Evolutionary conservation across 768 basidiomycete species (phyloP).

Genomic region (Termitomyces sp.): DNA sequence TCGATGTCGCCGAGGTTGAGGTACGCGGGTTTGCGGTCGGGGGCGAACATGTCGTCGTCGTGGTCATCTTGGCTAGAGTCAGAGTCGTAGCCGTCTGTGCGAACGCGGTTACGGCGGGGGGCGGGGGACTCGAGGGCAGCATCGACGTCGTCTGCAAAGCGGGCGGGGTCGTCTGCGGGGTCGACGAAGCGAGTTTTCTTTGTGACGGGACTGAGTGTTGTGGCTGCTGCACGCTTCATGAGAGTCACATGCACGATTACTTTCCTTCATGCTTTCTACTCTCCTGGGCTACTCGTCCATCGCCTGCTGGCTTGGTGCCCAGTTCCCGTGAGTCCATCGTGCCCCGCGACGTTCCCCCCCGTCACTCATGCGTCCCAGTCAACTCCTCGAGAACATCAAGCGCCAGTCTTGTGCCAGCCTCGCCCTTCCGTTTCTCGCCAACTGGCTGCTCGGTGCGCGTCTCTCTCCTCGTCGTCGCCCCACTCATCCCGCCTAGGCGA

Average conservation of each 20-base stretch:
- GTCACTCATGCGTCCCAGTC: constrained; percentile 42
- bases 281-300: constrained; percentile 69
- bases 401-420: constrained; percentile 83
- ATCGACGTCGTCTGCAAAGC: constrained; percentile 78
- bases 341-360: too few species aligned
- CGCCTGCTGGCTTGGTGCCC: constrained; percentile 78
- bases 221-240: constrained; percentile 28
- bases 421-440: constrained; percentile 87
- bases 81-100: constrained; percentile 85
- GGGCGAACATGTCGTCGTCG: constrained; percentile 70
- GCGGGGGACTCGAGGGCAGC: constrained; percentile 63
- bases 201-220: constrained; percentile 24
- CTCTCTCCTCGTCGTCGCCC: neutral
- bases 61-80: constrained; percentile 95
- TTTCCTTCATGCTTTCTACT: too few species aligned
- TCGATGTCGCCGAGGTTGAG: constrained; percentile 92
- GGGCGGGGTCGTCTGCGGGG: constrained; percentile 65
- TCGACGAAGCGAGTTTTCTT: constrained; percentile 78
- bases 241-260: constrained; percentile 14
- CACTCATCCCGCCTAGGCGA: constrained; percentile 53
- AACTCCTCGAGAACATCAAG: constrained; percentile 74
- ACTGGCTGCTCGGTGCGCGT: constrained; percentile 81
- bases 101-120: constrained; percentile 62
- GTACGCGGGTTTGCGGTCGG: constrained; percentile 72
- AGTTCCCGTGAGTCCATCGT: constrained; percentile 67